Conservation (phyloP, 495 filamentous ascomycete genomes). For the Delitschia confertaspora region DNA sequence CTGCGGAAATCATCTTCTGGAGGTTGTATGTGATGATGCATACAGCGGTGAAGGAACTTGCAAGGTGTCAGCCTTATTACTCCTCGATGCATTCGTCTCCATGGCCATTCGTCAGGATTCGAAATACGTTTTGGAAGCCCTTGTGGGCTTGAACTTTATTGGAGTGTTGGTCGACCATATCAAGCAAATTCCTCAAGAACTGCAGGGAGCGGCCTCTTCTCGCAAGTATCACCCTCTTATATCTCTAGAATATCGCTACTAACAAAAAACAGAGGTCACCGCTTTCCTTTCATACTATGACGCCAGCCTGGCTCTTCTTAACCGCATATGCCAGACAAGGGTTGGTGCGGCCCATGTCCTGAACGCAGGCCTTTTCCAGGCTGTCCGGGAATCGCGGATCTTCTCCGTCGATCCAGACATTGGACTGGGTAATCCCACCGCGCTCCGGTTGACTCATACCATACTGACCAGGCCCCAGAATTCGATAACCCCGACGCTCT, state of each 20-base stretch:
- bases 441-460: conserved; percentile 10
- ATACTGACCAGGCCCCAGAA: conserved; percentile 35
- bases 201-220: conserved; percentile 42
- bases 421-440: conserved; percentile 54
- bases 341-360: conserved; percentile 70
- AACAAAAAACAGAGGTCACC: conserved; percentile 34
- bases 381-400: conserved; percentile 65
- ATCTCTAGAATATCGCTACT: too few relatives aligned
- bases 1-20: conserved; percentile 68
- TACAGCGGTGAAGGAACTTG: conserved; percentile 72
- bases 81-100: conserved; percentile 61
- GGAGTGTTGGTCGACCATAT: conserved; percentile 79
- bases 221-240: conserved; percentile 39
- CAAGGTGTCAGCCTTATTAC: conserved; percentile 70
- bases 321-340: conserved; percentile 72
- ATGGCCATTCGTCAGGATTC: conserved; percentile 57
- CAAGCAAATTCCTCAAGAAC: conserved; percentile 58
- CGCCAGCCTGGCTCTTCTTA: conserved; percentile 71
- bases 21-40: conserved; percentile 87
- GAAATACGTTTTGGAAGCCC: conserved; percentile 61
- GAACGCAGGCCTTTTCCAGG: conserved; percentile 79
- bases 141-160: conserved; percentile 82
- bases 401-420: conserved; percentile 93
- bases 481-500: conserved; percentile 63
- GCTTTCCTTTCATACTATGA: conserved; percentile 49